Conservation (phyloP, 2,329 filamentous ascomycete species). For the Bretziella fagacearum region DNA sequence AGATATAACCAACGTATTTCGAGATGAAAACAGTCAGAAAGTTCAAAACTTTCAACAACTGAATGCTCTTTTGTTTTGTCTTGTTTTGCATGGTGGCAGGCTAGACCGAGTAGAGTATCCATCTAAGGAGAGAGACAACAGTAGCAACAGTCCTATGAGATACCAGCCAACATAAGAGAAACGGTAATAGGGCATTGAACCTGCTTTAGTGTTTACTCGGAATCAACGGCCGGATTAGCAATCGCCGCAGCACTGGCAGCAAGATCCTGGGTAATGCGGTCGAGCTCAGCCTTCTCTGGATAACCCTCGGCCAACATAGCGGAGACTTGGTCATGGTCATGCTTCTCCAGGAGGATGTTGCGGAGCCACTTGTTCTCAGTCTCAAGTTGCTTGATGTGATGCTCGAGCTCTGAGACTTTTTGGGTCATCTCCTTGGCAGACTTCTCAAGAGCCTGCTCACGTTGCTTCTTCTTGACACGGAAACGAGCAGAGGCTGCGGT, state of each 20-base stretch:
- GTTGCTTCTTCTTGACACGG: constrained; percentile 91
- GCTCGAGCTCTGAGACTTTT: constrained; percentile 57
- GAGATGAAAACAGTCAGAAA: not conserved
- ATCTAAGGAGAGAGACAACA: not conserved
- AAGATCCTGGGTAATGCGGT: constrained; percentile 4
- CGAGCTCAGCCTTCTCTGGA: constrained; percentile 17
- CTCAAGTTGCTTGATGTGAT: constrained; percentile 58
- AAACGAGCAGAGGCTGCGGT: constrained; percentile 79
- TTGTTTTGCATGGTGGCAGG: not conserved
- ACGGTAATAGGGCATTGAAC: no score
- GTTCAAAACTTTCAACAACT: not conserved
- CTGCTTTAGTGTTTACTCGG: no score
- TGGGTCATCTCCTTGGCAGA: constrained; percentile 70
- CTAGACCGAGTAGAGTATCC: not conserved
- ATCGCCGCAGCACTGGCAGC: not conserved
- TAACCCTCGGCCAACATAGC: constrained; percentile 34
- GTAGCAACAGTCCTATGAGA: not conserved
- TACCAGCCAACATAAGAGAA: not conserved
- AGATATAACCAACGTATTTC: no score
- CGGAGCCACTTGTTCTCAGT: constrained; percentile 72
- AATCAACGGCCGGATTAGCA: not conserved
- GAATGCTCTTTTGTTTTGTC: not conserved
- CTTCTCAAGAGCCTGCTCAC: constrained; percentile 69
- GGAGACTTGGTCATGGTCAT: constrained; percentile 41
- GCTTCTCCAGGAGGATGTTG: constrained; percentile 68